Evolutionary conservation across 2,329 filamentous ascomycete species (phyloP).

Genomic region (Aspergillus sp.): DNA sequence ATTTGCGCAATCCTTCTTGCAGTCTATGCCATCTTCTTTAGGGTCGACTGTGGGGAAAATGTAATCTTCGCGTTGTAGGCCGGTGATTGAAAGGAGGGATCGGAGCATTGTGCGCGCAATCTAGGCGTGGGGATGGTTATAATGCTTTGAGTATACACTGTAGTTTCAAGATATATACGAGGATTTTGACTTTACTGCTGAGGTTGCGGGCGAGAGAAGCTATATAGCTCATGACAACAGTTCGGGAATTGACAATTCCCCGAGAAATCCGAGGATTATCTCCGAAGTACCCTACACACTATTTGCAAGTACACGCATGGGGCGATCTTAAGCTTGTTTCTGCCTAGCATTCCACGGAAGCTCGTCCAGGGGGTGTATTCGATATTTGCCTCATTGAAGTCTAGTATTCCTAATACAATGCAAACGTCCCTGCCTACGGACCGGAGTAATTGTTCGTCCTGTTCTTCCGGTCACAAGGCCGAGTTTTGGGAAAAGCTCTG

Average conservation of each 20-base stretch:
- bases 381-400: too few species aligned
- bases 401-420: too few species aligned
- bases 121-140: neutral
- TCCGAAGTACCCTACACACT: neutral
- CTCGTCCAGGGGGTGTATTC: too few species aligned
- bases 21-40: conserved; percentile 39
- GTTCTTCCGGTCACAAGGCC: neutral
- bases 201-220: neutral
- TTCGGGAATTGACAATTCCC: neutral
- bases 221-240: neutral
- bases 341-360: neutral
- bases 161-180: neutral
- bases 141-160: neutral
- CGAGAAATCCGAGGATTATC: neutral
- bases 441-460: neutral
- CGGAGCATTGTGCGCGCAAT: conserved; percentile 33
- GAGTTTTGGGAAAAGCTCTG: neutral
- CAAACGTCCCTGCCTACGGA: neutral
- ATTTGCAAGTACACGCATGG: neutral
- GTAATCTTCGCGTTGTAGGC: conserved; percentile 31
- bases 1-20: conserved; percentile 41
- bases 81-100: conserved; percentile 37
- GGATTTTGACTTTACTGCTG: neutral
- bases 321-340: neutral
- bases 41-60: conserved; percentile 43